Evolutionary conservation across 305 asterid species (phyloP).

Genomic region (Fraxinus angustifolia): DNA sequence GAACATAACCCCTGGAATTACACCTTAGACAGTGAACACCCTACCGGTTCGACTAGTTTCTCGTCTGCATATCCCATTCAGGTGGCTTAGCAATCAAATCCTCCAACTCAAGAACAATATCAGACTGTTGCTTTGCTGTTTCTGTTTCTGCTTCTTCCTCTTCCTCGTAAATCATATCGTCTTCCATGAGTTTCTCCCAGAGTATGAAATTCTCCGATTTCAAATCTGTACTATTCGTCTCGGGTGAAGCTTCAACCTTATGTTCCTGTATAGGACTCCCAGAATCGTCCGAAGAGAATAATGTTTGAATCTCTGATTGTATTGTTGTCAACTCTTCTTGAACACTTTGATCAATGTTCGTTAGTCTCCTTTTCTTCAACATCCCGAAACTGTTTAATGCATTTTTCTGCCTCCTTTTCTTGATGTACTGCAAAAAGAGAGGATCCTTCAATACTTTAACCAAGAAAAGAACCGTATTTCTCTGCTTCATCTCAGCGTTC

Average conservation of each 20-base stretch:
- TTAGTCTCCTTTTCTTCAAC: constrained; percentile 27
- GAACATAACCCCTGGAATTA: neutral
- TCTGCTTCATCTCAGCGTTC: constrained; percentile 27
- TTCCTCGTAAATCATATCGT: constrained; percentile 70
- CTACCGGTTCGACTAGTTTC: constrained; percentile 5
- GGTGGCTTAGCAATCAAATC: constrained; percentile 27
- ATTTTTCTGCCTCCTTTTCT: constrained; percentile 25
- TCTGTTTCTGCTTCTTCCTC: constrained; percentile 2
- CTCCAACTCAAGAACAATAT: constrained; percentile 51
- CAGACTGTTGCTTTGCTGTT: constrained; percentile 32
- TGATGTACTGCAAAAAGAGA: constrained; percentile 18
- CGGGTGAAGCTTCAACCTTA: constrained; percentile 21
- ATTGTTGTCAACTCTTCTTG: constrained; percentile 40
- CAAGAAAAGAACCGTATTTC: constrained; percentile 28
- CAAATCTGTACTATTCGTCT: constrained; percentile 16
- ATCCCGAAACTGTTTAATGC: neutral
- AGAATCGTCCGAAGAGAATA: constrained; percentile 42
- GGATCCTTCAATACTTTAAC: constrained; percentile 34
- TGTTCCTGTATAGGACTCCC: constrained; percentile 33
- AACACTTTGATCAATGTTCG: neutral
- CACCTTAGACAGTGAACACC: constrained; percentile 8
- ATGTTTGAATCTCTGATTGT: constrained; percentile 37
- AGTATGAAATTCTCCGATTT: constrained; percentile 54
- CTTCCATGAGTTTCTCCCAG: constrained; percentile 96
- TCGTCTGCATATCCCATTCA: constrained; percentile 7